These are phyloP conservation scores for Talaromyces thailandensis DNA, from an alignment of 495 filamentous ascomycete species.

Conservation along the genomic window DNA sequence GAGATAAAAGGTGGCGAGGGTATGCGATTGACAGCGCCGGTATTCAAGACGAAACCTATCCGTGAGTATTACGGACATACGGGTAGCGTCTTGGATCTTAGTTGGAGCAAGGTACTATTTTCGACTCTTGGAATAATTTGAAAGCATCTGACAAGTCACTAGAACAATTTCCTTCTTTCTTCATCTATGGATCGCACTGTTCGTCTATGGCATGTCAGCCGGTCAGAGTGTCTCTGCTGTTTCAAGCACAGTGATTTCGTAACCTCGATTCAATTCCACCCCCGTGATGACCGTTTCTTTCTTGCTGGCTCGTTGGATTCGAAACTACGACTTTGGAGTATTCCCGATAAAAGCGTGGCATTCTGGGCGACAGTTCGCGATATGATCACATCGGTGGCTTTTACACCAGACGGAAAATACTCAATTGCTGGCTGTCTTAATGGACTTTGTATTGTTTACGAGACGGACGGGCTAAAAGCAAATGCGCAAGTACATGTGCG, in stretches of 20 bases:
- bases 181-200: slow-evolving; percentile 99
- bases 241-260: slow-evolving; percentile 98
- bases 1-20: slow-evolving; percentile 35
- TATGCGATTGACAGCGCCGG: slow-evolving; percentile 69
- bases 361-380: slow-evolving; percentile 78
- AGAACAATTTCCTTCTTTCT: slow-evolving; percentile 94
- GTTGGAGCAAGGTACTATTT: slow-evolving; percentile 78
- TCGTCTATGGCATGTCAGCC: slow-evolving; percentile 82
- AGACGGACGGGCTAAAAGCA: slow-evolving; percentile 84
- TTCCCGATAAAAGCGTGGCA: slow-evolving; percentile 90
- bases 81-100: slow-evolving; percentile 80
- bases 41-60: slow-evolving; percentile 73
- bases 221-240: slow-evolving; percentile 80
- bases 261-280: slow-evolving; percentile 90
- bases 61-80: slow-evolving; percentile 80
- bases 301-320: slow-evolving; percentile 88
- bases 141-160: neutral
- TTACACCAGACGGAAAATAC: slow-evolving; percentile 84
- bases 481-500: slow-evolving; percentile 81
- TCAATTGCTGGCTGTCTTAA: slow-evolving; percentile 84
- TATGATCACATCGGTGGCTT: slow-evolving; percentile 87
- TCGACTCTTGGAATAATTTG: neutral
- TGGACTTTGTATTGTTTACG: slow-evolving; percentile 84
- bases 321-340: slow-evolving; percentile 92
- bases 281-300: slow-evolving; percentile 92